These are phyloP conservation scores for Pisolithus thermaeus DNA, from an alignment of 1,284 basidiomycete species.

Conservation along the genomic window DNA sequence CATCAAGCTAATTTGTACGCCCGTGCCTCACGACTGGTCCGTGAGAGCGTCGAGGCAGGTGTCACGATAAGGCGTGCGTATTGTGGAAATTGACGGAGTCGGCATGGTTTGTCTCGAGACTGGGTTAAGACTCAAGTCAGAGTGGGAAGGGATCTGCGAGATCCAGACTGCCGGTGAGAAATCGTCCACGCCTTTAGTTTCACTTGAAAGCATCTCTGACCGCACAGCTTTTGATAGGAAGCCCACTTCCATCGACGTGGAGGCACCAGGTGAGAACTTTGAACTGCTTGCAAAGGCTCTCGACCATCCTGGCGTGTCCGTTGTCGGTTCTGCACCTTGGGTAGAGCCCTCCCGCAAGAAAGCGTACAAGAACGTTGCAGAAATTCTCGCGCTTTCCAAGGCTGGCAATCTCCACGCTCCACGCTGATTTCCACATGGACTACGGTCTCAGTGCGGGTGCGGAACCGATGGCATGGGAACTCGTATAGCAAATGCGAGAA, in stretches of 20 bases:
- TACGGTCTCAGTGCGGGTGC: slow-evolving; percentile 50
- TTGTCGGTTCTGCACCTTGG: slow-evolving; percentile 56
- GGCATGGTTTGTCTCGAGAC: slow-evolving; percentile 44
- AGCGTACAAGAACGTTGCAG: slow-evolving; percentile 49
- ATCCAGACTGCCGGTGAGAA: slow-evolving; percentile 50
- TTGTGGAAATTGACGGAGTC: slow-evolving; percentile 52
- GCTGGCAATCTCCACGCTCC: slow-evolving; percentile 35
- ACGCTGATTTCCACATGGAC: slow-evolving; percentile 60
- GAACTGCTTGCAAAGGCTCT: slow-evolving; percentile 38
- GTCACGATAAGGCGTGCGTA: slow-evolving; percentile 57
- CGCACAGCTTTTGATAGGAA: slow-evolving; percentile 55
- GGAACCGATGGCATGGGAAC: slow-evolving; percentile 51
- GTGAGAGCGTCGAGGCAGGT: slow-evolving; percentile 51
- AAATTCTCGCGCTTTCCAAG: slow-evolving; percentile 43
- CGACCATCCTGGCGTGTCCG: slow-evolving; percentile 35
- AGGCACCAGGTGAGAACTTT: slow-evolving; percentile 39
- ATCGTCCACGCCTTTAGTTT: neutral
- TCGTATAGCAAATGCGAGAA: slow-evolving; percentile 36
- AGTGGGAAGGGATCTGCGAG: slow-evolving; percentile 43
- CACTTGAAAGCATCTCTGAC: neutral
- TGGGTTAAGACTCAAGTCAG: slow-evolving; percentile 42
- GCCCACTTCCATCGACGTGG: slow-evolving; percentile 30
- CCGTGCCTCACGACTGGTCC: slow-evolving; percentile 48
- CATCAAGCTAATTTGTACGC: slow-evolving; percentile 40
- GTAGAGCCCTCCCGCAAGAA: slow-evolving; percentile 46